Evolutionary conservation across 2,329 filamentous ascomycete species (phyloP).

Genomic region (Daldinia sp.): DNA sequence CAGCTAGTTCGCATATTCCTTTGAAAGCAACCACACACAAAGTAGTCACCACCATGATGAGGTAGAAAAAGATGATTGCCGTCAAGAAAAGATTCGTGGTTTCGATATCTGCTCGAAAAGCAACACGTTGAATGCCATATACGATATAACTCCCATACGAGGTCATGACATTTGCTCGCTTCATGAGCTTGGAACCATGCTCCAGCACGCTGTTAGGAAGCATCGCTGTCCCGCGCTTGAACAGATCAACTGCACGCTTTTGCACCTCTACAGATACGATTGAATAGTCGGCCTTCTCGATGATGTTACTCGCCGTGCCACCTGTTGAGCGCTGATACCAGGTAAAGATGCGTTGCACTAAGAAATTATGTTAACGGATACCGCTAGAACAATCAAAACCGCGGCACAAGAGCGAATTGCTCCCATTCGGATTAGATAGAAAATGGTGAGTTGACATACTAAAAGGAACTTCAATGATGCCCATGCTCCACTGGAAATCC

Average conservation of each 20-base stretch:
- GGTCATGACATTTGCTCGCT: conserved; percentile 67
- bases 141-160: conserved; percentile 71
- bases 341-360: conserved; percentile 84
- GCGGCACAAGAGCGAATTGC: neutral
- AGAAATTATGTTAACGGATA: conserved; percentile 28
- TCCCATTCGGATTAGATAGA: neutral
- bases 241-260: conserved; percentile 67
- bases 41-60: conserved; percentile 82
- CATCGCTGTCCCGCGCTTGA: conserved; percentile 67
- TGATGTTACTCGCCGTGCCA: conserved; percentile 83
- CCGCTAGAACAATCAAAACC: neutral
- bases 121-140: conserved; percentile 88
- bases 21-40: conserved; percentile 83
- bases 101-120: conserved; percentile 87
- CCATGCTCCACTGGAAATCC: conserved; percentile 99
- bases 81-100: conserved; percentile 94
- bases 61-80: conserved; percentile 86
- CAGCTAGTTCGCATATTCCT: conserved; percentile 79
- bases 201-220: conserved; percentile 57
- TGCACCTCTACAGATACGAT: conserved; percentile 86
- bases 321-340: conserved; percentile 97
- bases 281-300: conserved; percentile 79
- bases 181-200: conserved; percentile 59
- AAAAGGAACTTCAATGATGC: conserved; percentile 88
- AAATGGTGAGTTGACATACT: conserved; percentile 41